A percentile compares a stretch with the other conserved stretches of the same genome.
Evolutionary conservation across 176 grass and related monocot genomes (phyloP).

Genomic region (Eleusine indica): DNA sequence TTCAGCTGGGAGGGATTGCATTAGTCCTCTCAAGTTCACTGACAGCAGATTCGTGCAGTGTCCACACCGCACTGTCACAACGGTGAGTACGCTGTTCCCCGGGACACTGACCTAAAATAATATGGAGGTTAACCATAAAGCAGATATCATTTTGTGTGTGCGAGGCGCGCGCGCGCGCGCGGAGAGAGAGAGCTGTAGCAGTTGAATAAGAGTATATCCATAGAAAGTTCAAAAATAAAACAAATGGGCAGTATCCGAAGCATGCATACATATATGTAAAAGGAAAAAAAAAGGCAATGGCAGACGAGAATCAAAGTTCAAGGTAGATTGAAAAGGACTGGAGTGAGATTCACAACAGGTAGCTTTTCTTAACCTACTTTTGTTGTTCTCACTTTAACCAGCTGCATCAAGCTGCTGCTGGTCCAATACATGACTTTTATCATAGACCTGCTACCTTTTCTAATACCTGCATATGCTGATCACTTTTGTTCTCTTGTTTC

Average conservation of each 20-base stretch:
- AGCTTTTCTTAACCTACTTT: conserved; percentile 44
- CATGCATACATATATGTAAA: neutral
- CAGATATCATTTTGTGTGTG: neutral
- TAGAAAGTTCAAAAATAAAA: neutral
- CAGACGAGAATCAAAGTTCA: conserved; percentile 35
- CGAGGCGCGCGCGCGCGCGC: no score
- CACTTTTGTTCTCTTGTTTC: conserved; percentile 43
- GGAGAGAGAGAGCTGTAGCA: neutral
- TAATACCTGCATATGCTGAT: conserved; percentile 34
- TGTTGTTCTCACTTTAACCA: conserved; percentile 49
- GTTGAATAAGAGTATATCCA: neutral
- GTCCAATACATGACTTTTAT: conserved; percentile 54
- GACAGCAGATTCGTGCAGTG: conserved; percentile 66
- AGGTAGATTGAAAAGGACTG: conserved; percentile 47
- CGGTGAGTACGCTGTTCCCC: conserved; percentile 57
- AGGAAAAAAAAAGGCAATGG: neutral
- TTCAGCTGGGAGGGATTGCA: conserved; percentile 35
- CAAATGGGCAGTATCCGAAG: neutral
- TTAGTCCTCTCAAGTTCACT: conserved; percentile 46
- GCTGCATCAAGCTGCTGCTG: conserved; percentile 37
- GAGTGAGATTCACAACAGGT: conserved; percentile 44
- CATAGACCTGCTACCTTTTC: conserved; percentile 38
- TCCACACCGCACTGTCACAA: conserved; percentile 64
- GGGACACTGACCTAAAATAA: conserved; percentile 63
- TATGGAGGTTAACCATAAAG: neutral